Base-by-base conservation (phyloP, 1,284 basidiomycete genomes). In the Ustilago shanxiensis region DNA sequence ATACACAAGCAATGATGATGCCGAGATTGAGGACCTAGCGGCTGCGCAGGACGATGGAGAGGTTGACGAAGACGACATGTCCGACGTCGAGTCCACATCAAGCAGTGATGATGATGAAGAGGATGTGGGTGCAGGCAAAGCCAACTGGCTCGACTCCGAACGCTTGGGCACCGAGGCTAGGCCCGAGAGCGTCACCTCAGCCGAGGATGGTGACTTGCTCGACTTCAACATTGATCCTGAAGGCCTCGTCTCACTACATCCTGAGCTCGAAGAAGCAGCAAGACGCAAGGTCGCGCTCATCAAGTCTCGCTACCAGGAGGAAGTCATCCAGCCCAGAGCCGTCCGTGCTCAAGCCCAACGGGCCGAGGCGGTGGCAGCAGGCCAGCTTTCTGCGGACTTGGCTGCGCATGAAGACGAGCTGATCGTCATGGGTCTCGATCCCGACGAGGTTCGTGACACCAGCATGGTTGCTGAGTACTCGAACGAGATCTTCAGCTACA, bases 381-480 rank as follows among this genome's bases (percentile, higher is more conserved):
- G 83, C 39, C 69, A 83, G 53, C 69, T 85, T 22, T 62, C 71
- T 5, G 58, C 78, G 4, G 77, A 80, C n/a, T 47, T 79, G 24
- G 84, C 82, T 1, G 83, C 81, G 4, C 79, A 80, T 56, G 84
- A 86, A 39, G 83, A 86, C 44, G 80, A 82, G 57, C 75, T 85
- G 50, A 79, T 79, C 58, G 56, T 67, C 39, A 82, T 85, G 77
- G 84, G 84, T 3, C 75, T 86, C 39, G 84, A 86, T 50, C 79
- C 82, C 1, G 84, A 85, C 26, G 95, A 98, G 84, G 89, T 92
- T 83, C 91, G 91, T 79, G 97, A 99, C 87, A 93, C 93, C 28
- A 95, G 94, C 11, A 98, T 99, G 96, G 95, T 97, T 24, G 95
- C 95, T 52, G 97, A 99, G 87, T 99, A 99, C 85, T 90, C 95